phyloP scores from a whole-genome alignment of 345 rosid genomes.

The Salix arbutifolia region DNA sequence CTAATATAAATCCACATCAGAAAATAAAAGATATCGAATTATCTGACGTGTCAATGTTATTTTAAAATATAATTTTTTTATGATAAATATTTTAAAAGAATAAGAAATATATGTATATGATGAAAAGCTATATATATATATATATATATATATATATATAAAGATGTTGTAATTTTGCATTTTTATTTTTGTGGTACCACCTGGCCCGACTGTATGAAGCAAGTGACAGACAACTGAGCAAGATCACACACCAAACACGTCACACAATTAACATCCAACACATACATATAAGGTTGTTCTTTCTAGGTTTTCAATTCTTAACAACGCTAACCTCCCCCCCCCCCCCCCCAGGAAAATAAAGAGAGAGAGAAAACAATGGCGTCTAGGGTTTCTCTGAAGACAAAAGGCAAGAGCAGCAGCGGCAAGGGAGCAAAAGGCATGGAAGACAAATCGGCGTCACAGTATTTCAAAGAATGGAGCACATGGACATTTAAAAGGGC shows the following conservation, averaged over 20 bases:
- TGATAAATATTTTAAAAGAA: no score
- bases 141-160: no score
- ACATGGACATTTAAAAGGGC: constrained; percentile 85
- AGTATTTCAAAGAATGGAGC: constrained; percentile 80
- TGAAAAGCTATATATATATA: neutral
- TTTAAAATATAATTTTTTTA: no score
- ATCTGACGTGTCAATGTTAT: no score
- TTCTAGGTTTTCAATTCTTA: neutral
- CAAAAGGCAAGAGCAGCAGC: constrained; percentile 42
- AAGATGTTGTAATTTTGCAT: no score
- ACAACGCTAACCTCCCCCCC: no score
- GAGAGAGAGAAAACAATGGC: constrained; percentile 24
- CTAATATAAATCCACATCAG: no score
- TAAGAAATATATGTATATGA: no score
- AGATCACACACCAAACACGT: neutral
- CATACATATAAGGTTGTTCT: no score
- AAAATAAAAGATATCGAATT: no score
- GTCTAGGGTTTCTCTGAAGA: constrained; percentile 48
- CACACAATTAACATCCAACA: neutral
- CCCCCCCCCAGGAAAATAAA: no score
- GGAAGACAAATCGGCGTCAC: constrained; percentile 40
- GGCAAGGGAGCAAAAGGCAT: constrained; percentile 42
- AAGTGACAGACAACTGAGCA: neutral
- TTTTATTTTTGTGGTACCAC: no score
- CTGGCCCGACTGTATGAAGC: neutral